Percentiles rank a stretch among this genome's conserved stretches.
Conservation (phyloP, 2,329 filamentous ascomycete genomes). For the Colletotrichum tabaci region DNA sequence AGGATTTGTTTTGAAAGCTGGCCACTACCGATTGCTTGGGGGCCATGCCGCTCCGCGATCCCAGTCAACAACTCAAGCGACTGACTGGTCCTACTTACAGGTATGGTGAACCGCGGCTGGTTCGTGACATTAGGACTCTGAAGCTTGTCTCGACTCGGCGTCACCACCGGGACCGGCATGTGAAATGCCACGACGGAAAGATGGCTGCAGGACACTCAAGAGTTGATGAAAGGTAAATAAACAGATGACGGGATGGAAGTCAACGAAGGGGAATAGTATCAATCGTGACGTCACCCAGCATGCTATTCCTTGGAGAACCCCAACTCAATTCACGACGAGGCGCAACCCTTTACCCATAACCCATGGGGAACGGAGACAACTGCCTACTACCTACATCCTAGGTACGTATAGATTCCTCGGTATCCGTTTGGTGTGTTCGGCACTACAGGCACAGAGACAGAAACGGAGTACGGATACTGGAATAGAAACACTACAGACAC, state of each 20-base stretch:
- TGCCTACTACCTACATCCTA: too few species aligned
- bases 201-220: conserved; percentile 21
- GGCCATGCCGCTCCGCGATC: neutral
- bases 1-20: too few species aligned
- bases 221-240: conserved; percentile 16
- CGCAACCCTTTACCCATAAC: neutral
- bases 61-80: too few species aligned
- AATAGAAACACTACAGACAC: too few species aligned
- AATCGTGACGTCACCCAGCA: conserved; percentile 32
- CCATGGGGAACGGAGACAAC: conserved; percentile 3
- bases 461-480: too few species aligned
- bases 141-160: conserved; percentile 22
- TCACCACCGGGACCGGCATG: conserved; percentile 22
- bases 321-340: conserved; percentile 35
- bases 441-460: too few species aligned
- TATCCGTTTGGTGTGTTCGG: neutral
- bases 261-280: conserved; percentile 20
- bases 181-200: conserved; percentile 31
- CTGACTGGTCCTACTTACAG: too few species aligned
- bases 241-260: conserved; percentile 48
- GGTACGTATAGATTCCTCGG: neutral
- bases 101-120: conserved; percentile 2
- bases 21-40: neutral
- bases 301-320: conserved; percentile 37
- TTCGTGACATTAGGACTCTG: neutral